These are phyloP conservation scores for Colletotrichum chrysophilum DNA, from an alignment of 2,329 filamentous ascomycete genomes.

Conservation along the genomic window DNA sequence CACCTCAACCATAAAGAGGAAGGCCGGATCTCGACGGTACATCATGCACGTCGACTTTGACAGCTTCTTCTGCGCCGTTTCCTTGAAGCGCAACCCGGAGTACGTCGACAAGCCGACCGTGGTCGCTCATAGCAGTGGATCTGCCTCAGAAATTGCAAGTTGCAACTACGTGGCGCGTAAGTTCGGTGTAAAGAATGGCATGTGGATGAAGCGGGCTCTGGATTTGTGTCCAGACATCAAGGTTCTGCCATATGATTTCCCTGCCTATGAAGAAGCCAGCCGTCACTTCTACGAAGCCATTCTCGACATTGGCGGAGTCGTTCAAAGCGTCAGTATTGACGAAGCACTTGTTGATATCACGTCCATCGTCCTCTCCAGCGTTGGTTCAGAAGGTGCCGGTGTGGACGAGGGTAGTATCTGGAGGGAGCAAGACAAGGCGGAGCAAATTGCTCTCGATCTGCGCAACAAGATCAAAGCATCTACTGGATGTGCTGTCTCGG, in stretches of 20 bases:
- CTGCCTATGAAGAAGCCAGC: constrained; percentile 92
- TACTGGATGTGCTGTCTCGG: constrained; percentile 87
- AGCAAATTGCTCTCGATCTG: constrained; percentile 71
- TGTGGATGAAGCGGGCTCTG: constrained; percentile 97
- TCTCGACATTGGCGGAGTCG: constrained; percentile 76
- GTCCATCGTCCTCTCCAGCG: constrained; percentile 66
- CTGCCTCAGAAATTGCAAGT: constrained; percentile 92
- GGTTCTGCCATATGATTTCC: constrained; percentile 94
- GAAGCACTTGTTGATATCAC: constrained; percentile 91
- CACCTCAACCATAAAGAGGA: constrained; percentile 49
- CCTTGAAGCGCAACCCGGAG: constrained; percentile 77
- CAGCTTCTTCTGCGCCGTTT: constrained; percentile 97
- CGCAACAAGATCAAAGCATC: constrained; percentile 73
- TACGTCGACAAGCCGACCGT: constrained; percentile 80
- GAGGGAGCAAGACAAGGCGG: constrained; percentile 80
- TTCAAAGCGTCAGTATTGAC: constrained; percentile 97
- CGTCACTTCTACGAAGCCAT: constrained; percentile 86
- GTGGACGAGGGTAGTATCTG: constrained; percentile 72
- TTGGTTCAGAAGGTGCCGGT: constrained; percentile 69
- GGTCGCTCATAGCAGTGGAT: constrained; percentile 85
- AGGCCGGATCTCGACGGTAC: constrained; percentile 74
- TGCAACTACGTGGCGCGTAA: constrained; percentile 93
- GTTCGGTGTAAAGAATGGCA: constrained; percentile 93
- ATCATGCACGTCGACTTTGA: constrained; percentile 98
- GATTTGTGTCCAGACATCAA: constrained; percentile 86